Evolutionary conservation across 2,329 filamentous ascomycete species (phyloP).

Genomic region (Rhytidhysteron rufulum): DNA sequence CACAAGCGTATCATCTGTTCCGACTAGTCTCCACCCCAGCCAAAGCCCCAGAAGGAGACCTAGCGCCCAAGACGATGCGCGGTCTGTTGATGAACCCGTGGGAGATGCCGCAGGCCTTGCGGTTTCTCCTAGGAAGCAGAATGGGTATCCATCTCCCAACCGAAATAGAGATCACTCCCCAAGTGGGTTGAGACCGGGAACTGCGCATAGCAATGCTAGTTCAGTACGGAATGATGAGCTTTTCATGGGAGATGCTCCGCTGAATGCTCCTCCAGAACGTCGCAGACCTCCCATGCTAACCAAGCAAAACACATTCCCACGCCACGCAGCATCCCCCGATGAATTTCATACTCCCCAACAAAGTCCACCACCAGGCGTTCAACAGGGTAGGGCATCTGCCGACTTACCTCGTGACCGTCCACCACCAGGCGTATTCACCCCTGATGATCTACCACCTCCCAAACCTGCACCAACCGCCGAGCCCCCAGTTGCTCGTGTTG

Average conservation of each 20-base stretch:
- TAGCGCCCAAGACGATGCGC: slow-evolving; percentile 24
- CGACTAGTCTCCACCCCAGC: slow-evolving; percentile 12
- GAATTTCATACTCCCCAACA: slow-evolving; percentile 19
- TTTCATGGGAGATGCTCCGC: slow-evolving; percentile 18
- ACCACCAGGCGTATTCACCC: slow-evolving; percentile 1
- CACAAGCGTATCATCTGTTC: slow-evolving; percentile 12
- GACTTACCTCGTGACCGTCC: slow-evolving; percentile 6
- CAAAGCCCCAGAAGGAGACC: slow-evolving; percentile 23
- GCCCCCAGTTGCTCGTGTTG: too few relatives aligned
- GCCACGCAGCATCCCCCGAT: slow-evolving; percentile 16
- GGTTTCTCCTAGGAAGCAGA: slow-evolving; percentile 21
- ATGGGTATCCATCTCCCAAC: slow-evolving; percentile 21
- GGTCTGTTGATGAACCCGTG: slow-evolving; percentile 23
- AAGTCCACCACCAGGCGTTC: slow-evolving; percentile 12
- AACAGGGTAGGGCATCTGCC: slow-evolving; percentile 11
- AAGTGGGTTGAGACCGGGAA: slow-evolving; percentile 29
- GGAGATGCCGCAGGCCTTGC: slow-evolving; percentile 18
- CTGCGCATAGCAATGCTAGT: slow-evolving; percentile 33
- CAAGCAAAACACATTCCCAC: slow-evolving; percentile 22
- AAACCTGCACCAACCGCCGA: slow-evolving; percentile 11
- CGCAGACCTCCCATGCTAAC: slow-evolving; percentile 64
- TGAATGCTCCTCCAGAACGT: slow-evolving; percentile 50
- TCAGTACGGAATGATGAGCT: slow-evolving; percentile 27
- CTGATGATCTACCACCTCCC: slow-evolving; percentile 6
- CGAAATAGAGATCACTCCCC: slow-evolving; percentile 31